Evolutionary conservation across 2,329 filamentous ascomycete genomes (phyloP).

Genomic region (Penicillium nordicum): DNA sequence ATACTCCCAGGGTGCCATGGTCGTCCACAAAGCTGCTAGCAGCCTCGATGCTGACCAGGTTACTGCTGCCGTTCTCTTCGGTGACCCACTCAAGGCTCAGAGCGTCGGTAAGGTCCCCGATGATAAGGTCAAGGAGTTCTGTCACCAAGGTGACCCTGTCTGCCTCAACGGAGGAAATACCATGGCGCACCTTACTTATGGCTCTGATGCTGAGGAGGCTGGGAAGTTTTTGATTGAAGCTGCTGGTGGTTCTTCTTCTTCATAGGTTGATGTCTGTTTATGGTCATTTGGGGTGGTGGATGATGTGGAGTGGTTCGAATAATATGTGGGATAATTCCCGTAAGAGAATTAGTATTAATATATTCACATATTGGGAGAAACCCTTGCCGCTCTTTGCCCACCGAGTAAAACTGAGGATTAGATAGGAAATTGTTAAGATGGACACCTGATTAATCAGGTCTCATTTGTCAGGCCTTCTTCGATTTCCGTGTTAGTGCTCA

Average conservation of each 20-base stretch:
- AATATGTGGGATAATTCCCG: background rate
- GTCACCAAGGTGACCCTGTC: constrained; percentile 51
- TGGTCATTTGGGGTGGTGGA: background rate
- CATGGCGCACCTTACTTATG: constrained; percentile 44
- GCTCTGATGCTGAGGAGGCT: constrained; percentile 33
- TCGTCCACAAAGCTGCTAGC: constrained; percentile 32
- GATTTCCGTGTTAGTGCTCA: too few species aligned
- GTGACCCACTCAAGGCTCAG: constrained; percentile 44
- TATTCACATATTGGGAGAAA: background rate
- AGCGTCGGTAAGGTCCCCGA: constrained; percentile 40
- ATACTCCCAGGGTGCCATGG: constrained; percentile 38
- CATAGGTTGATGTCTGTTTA: background rate
- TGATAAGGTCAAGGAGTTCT: constrained; percentile 48
- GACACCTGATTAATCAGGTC: too few species aligned
- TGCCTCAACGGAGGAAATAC: constrained; percentile 47
- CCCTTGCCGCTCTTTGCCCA: background rate
- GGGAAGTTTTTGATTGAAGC: constrained; percentile 37
- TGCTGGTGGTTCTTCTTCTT: constrained; percentile 15
- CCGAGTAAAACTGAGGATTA: background rate
- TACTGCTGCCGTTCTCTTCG: constrained; percentile 45
- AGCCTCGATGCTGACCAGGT: constrained; percentile 36
- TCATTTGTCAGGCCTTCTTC: too few species aligned
- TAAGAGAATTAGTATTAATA: background rate
- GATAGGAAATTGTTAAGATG: too few species aligned
- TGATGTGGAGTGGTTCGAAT: background rate